phyloP scores from a whole-genome alignment of 1,139 yeast genomes.

The Pichia norvegensis region DNA sequence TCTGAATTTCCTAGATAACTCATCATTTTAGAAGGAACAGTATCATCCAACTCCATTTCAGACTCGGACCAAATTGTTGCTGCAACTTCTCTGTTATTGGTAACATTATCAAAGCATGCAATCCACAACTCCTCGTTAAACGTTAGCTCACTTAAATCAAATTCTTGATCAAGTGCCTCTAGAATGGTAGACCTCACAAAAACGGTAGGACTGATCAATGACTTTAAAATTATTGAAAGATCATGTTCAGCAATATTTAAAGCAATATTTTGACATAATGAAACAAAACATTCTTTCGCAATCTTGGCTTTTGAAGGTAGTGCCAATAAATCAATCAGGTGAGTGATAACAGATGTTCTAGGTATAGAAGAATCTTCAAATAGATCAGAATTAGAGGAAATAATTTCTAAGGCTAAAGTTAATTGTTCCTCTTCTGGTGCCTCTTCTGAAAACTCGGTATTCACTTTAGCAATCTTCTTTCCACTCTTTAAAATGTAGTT shows the following conservation, averaged over 20 bases:
- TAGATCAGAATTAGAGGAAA: conserved; percentile 67
- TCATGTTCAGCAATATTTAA: conserved; percentile 51
- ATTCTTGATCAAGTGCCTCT: conserved; percentile 81
- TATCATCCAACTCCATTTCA: conserved; percentile 39
- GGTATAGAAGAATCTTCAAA: conserved; percentile 65
- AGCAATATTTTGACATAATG: conserved; percentile 70
- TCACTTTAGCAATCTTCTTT: conserved; percentile 31
- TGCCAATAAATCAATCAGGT: conserved; percentile 58
- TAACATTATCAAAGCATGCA: conserved; percentile 67
- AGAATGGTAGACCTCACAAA: conserved; percentile 74
- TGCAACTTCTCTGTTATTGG: conserved; percentile 57
- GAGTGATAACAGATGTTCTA: conserved; percentile 53
- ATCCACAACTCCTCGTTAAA: conserved; percentile 67
- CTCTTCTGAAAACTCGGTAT: conserved; percentile 63
- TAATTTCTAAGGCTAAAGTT: conserved; percentile 66
- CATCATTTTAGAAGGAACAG: conserved; percentile 41
- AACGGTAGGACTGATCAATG: conserved; percentile 47
- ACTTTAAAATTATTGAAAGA: conserved; percentile 49
- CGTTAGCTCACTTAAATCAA: conserved; percentile 53
- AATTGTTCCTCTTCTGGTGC: conserved; percentile 86
- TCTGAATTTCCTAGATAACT: conserved; percentile 46
- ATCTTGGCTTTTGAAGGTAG: conserved; percentile 72
- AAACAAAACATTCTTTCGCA: conserved; percentile 73
- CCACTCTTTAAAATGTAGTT: conserved; percentile 44
- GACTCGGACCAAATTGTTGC: conserved; percentile 81